Percentiles rank a stretch among this genome's conserved stretches.
Conservation (phyloP, 495 filamentous ascomycete species). For the Aspergillus sclerotioniger region DNA sequence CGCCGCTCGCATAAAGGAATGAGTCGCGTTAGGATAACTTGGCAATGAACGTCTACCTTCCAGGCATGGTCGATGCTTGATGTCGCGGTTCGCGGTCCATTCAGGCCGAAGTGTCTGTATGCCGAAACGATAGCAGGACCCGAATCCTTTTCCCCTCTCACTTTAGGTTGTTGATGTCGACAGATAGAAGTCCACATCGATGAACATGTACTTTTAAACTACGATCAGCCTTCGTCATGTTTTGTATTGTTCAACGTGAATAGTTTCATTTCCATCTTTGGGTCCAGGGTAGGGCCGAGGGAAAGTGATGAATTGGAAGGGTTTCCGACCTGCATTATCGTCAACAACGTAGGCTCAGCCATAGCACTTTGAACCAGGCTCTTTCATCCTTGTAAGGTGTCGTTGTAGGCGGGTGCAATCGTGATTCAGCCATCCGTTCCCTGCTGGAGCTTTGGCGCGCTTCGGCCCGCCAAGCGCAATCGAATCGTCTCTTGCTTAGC, state of each 20-base stretch:
- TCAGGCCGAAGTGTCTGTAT: background rate
- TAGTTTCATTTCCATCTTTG: background rate
- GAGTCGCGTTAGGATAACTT: background rate
- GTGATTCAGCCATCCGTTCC: background rate
- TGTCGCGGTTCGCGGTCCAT: background rate
- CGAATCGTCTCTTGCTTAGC: background rate
- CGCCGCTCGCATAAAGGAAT: conserved; percentile 55
- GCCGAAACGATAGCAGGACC: background rate
- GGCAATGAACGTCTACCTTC: background rate
- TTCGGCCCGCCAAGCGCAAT: conserved; percentile 11
- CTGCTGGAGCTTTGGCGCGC: background rate
- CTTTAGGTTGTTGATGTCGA: conserved; percentile 8
- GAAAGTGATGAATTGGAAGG: too few species aligned
- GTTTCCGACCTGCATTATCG: background rate
- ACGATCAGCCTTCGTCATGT: conserved; percentile 12
- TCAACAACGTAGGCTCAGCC: background rate
- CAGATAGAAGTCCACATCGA: conserved; percentile 9
- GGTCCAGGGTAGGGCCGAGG: too few species aligned
- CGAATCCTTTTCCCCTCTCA: background rate
- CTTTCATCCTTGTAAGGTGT: too few species aligned
- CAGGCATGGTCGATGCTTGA: background rate
- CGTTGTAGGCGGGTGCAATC: too few species aligned
- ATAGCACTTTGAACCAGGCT: background rate
- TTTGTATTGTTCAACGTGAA: conserved; percentile 11
- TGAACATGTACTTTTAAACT: conserved; percentile 22